A percentile compares a stretch with the other conserved stretches of the same genome.
These are phyloP conservation scores for Tolypocladium cylindrosporum DNA, from an alignment of 2,329 filamentous ascomycete genomes.

Conservation along the genomic window DNA sequence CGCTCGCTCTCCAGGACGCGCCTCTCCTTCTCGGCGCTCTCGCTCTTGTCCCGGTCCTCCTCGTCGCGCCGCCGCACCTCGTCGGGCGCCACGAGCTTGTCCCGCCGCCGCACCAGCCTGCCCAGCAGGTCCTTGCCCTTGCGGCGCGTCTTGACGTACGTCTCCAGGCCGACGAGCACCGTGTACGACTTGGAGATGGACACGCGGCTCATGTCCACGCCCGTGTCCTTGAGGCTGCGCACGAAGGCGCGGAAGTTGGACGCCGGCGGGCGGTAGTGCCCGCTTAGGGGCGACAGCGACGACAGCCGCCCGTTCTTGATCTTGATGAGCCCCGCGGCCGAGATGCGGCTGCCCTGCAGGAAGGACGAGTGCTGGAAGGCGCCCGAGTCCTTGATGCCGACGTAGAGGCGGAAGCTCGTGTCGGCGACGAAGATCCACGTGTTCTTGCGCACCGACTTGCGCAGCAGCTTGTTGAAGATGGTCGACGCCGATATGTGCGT, in stretches of 20 bases:
- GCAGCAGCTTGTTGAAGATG: slow-evolving; percentile 68
- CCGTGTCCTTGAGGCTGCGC: slow-evolving; percentile 57
- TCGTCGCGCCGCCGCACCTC: slow-evolving; percentile 47
- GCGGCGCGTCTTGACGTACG: slow-evolving; percentile 59
- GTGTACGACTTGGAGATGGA: slow-evolving; percentile 75
- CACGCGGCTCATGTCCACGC: slow-evolving; percentile 70
- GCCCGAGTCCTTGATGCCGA: slow-evolving; percentile 82
- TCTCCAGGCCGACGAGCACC: slow-evolving; percentile 72
- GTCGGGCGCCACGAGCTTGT: slow-evolving; percentile 52
- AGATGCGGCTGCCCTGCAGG: slow-evolving; percentile 70
- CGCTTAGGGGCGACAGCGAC: slow-evolving; percentile 60
- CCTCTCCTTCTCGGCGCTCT: slow-evolving; percentile 45
- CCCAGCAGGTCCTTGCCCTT: slow-evolving; percentile 48
- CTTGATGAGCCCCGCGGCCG: slow-evolving; percentile 75
- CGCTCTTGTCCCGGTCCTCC: slow-evolving; percentile 48
- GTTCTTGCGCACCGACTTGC: slow-evolving; percentile 72
- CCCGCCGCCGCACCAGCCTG: slow-evolving; percentile 41
- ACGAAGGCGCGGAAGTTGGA: slow-evolving; percentile 79
- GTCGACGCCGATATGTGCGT: slow-evolving; percentile 61
- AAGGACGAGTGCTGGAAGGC: slow-evolving; percentile 90
- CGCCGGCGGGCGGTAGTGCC: slow-evolving; percentile 78
- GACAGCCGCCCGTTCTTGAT: slow-evolving; percentile 72
- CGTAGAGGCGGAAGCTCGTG: slow-evolving; percentile 73
- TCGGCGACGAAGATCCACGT: slow-evolving; percentile 94
- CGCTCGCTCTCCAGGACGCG: slow-evolving; percentile 29